Conservation (phyloP, 345 rosid species). For the Hibiscus tridactylites region DNA sequence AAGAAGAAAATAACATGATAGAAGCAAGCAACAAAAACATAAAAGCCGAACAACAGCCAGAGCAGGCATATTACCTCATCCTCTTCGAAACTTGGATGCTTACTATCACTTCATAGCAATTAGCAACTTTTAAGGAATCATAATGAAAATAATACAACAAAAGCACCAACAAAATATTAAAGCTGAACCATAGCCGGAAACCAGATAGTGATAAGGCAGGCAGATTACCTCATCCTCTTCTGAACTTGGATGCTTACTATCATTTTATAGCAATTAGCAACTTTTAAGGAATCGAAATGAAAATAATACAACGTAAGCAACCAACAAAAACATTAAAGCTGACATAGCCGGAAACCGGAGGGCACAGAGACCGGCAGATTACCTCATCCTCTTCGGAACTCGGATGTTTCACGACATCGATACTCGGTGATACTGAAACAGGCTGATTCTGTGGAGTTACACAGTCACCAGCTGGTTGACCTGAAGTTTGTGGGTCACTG, state of each 20-base stretch:
- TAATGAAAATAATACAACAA: background rate
- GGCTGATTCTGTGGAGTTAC: background rate
- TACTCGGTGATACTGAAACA: background rate
- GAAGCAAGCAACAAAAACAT: background rate
- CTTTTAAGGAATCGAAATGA: too few species aligned
- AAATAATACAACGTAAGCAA: too few species aligned
- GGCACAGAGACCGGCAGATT: background rate
- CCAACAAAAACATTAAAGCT: too few species aligned
- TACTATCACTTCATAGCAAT: background rate
- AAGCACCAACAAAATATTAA: background rate
- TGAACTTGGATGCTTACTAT: background rate
- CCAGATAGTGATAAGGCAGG: background rate
- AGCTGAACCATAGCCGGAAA: background rate
- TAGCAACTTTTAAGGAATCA: background rate
- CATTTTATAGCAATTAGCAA: too few species aligned
- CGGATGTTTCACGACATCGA: background rate
- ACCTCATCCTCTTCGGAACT: background rate
- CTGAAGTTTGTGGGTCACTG: background rate
- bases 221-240: background rate
- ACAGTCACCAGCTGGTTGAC: background rate
- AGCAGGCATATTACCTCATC: too few species aligned
- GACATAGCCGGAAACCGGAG: too few species aligned
- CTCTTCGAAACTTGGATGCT: background rate
- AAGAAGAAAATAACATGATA: background rate
- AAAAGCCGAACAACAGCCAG: too few species aligned